These are phyloP conservation scores for Logfia minima DNA, from an alignment of 129 eudicot species.

Conservation along the genomic window DNA sequence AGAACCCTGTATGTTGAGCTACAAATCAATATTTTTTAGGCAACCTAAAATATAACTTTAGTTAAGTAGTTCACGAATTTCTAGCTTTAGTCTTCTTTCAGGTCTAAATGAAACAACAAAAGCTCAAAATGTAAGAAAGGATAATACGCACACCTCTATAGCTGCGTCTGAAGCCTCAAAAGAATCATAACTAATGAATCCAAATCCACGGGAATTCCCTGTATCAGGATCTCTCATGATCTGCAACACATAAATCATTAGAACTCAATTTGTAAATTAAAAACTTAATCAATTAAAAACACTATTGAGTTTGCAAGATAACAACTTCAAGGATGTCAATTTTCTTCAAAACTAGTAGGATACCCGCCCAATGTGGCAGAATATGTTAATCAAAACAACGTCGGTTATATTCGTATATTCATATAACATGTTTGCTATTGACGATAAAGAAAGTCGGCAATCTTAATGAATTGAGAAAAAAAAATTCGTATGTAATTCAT, in stretches of 20 bases:
- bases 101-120: neutral
- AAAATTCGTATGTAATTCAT: no score
- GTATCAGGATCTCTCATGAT: constrained; percentile 99
- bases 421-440: no score
- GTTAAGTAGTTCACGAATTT: neutral
- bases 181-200: constrained; percentile 96
- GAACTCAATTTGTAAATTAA: neutral
- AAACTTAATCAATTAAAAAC: neutral
- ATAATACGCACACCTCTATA: constrained; percentile 61
- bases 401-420: no score
- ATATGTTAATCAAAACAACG: no score
- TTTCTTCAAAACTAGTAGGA: neutral
- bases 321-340: neutral
- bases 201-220: constrained; percentile 99
- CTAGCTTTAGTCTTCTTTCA: neutral
- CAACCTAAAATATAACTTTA: neutral
- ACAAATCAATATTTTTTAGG: neutral
- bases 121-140: neutral
- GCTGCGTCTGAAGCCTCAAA: constrained; percentile 99
- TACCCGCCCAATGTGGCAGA: no score
- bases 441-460: no score
- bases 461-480: no score
- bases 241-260: constrained; percentile 38
- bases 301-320: neutral
- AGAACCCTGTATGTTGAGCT: neutral